Conservation (phyloP, 2,329 filamentous ascomycete species). For the Fonsecaea multimorphosa region DNA sequence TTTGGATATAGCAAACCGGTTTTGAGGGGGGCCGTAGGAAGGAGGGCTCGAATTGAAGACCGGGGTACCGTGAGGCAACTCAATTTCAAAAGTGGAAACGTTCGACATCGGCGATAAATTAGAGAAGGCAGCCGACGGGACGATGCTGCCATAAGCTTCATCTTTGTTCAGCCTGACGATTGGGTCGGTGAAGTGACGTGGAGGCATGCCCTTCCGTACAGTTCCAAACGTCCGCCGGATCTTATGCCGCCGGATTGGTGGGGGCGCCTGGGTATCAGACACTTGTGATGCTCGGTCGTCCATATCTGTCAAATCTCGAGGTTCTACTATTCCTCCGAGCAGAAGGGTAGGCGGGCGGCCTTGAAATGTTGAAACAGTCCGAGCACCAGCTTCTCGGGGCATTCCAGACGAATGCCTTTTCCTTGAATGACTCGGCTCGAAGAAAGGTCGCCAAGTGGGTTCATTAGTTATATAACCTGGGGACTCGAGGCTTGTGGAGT, state of each 20-base stretch:
- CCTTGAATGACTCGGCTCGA: slow-evolving; percentile 47
- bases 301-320: slow-evolving; percentile 19
- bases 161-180: slow-evolving; percentile 36
- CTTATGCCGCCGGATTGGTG: slow-evolving; percentile 30
- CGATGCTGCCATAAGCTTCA: slow-evolving; percentile 37
- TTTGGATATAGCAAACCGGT: slow-evolving; percentile 45
- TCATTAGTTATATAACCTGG: slow-evolving; percentile 21
- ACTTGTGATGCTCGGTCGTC: slow-evolving; percentile 16
- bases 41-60: slow-evolving; percentile 38
- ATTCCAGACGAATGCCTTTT: slow-evolving; percentile 48
- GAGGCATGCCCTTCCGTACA: slow-evolving; percentile 39
- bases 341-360: slow-evolving; percentile 30
- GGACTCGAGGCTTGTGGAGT: slow-evolving; percentile 23
- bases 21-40: slow-evolving; percentile 26
- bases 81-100: slow-evolving; percentile 42
- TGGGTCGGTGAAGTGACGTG: slow-evolving; percentile 39
- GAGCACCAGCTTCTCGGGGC: slow-evolving; percentile 24
- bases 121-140: slow-evolving; percentile 33
- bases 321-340: slow-evolving; percentile 28
- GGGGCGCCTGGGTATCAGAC: slow-evolving; percentile 7
- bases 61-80: slow-evolving; percentile 39
- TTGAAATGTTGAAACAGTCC: slow-evolving; percentile 26
- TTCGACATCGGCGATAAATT: slow-evolving; percentile 41
- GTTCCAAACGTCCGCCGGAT: slow-evolving; percentile 44
- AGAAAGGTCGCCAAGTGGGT: slow-evolving; percentile 49